Conservation (phyloP, 805 yeast genomes). For the Pichia phayaonensis region DNA sequence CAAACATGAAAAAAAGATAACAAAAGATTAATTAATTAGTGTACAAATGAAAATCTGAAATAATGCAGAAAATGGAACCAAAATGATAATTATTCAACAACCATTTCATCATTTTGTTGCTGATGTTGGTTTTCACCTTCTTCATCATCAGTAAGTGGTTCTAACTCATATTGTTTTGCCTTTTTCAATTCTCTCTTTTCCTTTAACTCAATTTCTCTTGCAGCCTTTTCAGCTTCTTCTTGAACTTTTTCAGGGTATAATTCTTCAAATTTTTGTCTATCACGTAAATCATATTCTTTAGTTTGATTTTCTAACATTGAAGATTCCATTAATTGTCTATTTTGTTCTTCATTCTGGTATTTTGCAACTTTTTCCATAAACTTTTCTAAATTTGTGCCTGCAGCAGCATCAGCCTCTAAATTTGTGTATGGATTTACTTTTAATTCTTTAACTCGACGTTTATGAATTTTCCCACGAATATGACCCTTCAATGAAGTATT, state of each 20-base stretch:
- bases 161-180: not conserved
- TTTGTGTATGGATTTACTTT: slow-evolving; percentile 76
- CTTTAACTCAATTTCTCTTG: slow-evolving; percentile 3
- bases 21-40: not conserved
- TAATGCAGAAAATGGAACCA: too few relatives aligned
- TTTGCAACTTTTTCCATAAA: slow-evolving; percentile 58
- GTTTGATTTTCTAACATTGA: slow-evolving; percentile 21
- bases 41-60: not conserved
- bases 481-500: slow-evolving; percentile 69
- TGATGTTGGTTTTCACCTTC: not conserved
- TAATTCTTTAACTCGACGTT: slow-evolving; percentile 73
- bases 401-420: slow-evolving; percentile 86
- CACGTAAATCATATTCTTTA: slow-evolving; percentile 28
- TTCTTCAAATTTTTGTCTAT: slow-evolving; percentile 22
- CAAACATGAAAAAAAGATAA: not conserved
- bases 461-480: slow-evolving; percentile 70
- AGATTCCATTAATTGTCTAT: slow-evolving; percentile 37
- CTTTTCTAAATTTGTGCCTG: slow-evolving; percentile 66
- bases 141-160: slow-evolving; percentile 3
- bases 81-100: slow-evolving; percentile 3
- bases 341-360: slow-evolving; percentile 43
- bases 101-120: slow-evolving; percentile 3
- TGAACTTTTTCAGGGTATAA: slow-evolving; percentile 20
- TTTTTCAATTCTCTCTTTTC: slow-evolving; percentile 2
- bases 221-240: slow-evolving; percentile 8